A percentile compares a stretch with the other conserved stretches of the same genome.
Conservation (phyloP, 495 filamentous ascomycete species). For the Penicillium paradoxum region DNA sequence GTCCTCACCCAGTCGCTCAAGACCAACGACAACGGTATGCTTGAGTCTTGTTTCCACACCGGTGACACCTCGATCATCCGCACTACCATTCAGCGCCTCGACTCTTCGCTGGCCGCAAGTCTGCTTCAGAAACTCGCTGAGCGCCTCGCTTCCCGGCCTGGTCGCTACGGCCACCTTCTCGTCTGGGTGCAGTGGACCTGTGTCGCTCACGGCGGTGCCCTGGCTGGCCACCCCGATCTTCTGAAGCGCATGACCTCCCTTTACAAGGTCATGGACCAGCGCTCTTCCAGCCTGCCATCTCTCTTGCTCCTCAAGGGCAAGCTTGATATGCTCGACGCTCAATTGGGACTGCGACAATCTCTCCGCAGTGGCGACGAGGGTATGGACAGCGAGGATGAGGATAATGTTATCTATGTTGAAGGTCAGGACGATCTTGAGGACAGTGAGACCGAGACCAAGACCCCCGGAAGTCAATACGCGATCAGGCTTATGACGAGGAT, state of each 20-base stretch:
- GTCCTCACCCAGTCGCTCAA: conserved; percentile 88
- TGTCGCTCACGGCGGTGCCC: conserved; percentile 87
- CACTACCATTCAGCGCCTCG: conserved; percentile 82
- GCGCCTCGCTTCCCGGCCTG: conserved; percentile 79
- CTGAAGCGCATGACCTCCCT: conserved; percentile 71
- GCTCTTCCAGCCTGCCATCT: conserved; percentile 74
- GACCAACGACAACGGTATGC: conserved; percentile 80
- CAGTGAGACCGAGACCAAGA: conserved; percentile 34
- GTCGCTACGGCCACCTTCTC: conserved; percentile 85
- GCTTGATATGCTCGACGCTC: conserved; percentile 83
- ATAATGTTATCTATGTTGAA: conserved; percentile 82
- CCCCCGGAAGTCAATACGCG: conserved; percentile 40
- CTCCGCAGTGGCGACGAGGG: conserved; percentile 46
- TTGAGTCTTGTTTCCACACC: conserved; percentile 86
- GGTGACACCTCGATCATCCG: conserved; percentile 69
- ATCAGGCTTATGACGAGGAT: conserved; percentile 38
- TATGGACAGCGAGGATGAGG: conserved; percentile 63
- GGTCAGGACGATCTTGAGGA: conserved; percentile 56
- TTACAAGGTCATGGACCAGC: conserved; percentile 77
- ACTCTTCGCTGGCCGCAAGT: conserved; percentile 70
- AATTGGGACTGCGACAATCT: conserved; percentile 70
- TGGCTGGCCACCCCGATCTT: conserved; percentile 74
- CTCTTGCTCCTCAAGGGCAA: conserved; percentile 87
- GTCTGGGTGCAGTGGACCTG: conserved; percentile 95
- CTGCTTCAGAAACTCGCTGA: conserved; percentile 82